Conservation (phyloP, 306 rosid species). For the Quercus suber region DNA sequence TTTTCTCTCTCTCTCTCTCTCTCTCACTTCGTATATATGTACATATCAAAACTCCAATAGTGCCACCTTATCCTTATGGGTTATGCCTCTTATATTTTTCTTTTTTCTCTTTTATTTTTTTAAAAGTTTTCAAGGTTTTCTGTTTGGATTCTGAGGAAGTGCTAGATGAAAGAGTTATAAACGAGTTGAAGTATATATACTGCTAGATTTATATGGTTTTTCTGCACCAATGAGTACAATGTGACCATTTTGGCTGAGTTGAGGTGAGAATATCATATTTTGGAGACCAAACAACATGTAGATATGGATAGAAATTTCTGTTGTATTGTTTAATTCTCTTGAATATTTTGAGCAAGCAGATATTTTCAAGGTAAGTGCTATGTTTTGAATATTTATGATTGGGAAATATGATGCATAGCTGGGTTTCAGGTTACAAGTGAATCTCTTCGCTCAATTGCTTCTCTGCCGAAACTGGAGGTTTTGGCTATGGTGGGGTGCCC, state of each 20-base stretch:
- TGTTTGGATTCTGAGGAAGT: not conserved
- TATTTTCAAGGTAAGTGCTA: not conserved
- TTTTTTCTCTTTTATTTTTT: not conserved
- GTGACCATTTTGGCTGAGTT: not conserved
- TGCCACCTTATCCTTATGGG: no score
- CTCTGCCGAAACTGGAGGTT: conserved; percentile 52
- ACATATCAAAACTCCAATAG: not conserved
- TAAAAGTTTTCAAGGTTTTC: not conserved
- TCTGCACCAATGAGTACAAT: not conserved
- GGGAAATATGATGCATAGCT: conserved; percentile 4
- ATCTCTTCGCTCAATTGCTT: conserved; percentile 55
- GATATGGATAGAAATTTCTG: not conserved
- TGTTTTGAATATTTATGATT: not conserved
- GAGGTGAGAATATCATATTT: not conserved
- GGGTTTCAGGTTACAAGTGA: conserved; percentile 46
- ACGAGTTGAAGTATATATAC: not conserved
- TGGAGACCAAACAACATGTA: not conserved
- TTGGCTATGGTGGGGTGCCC: conserved; percentile 50
- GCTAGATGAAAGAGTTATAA: not conserved
- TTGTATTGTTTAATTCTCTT: not conserved
- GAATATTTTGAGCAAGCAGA: not conserved
- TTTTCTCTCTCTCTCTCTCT: not conserved
- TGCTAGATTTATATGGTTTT: not conserved
- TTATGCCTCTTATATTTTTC: no score
- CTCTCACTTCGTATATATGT: not conserved